These are phyloP conservation scores for Acer campestre DNA, from an alignment of 345 rosid species.

Conservation along the genomic window DNA sequence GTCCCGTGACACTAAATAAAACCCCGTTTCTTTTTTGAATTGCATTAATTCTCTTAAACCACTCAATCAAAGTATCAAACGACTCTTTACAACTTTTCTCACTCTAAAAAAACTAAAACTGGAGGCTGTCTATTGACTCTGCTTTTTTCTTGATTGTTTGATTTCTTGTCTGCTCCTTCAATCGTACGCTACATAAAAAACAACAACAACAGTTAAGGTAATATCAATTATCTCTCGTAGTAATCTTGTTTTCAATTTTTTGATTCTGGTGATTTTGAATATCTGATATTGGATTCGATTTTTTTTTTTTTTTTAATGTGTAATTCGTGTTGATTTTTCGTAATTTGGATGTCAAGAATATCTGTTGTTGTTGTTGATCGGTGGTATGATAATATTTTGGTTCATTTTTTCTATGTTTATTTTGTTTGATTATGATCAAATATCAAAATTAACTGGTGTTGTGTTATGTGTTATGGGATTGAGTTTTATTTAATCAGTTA, in stretches of 20 bases:
- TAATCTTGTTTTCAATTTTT: neutral
- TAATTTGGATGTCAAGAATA: neutral
- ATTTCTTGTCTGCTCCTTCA: constrained; percentile 2
- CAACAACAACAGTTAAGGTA: too few species aligned
- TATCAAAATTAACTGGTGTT: neutral
- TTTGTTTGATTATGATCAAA: neutral
- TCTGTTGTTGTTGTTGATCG: neutral
- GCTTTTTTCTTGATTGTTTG: neutral
- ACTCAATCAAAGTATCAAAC: neutral
- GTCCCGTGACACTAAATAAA: neutral
- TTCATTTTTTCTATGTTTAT: neutral
- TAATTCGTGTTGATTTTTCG: neutral
- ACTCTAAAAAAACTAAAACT: neutral
- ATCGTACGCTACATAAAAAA: neutral
- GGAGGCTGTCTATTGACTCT: neutral
- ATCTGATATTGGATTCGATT: neutral
- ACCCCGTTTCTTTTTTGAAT: neutral
- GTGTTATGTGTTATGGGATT: too few species aligned
- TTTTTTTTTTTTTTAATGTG: neutral
- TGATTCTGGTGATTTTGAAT: neutral
- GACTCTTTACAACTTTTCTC: neutral
- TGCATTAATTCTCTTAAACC: neutral
- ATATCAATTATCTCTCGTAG: neutral
- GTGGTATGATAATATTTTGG: neutral
- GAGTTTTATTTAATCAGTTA: too few species aligned